Conservation (phyloP, 768 basidiomycete genomes). For the Tubosaeta brunneosetosa region DNA sequence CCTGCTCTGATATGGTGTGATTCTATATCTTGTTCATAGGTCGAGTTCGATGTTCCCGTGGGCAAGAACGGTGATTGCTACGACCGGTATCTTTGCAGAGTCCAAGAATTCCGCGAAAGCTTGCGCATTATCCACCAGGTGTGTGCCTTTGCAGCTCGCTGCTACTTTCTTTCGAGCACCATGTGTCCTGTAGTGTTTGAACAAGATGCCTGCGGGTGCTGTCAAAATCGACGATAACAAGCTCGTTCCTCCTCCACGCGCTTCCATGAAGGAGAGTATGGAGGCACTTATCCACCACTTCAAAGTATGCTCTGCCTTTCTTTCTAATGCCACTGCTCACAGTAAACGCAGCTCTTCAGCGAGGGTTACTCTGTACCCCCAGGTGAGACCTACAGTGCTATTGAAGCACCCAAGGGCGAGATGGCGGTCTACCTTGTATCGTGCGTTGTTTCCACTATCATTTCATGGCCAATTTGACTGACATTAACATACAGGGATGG, state of each 20-base stretch:
- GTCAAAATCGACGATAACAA: slow-evolving; percentile 98
- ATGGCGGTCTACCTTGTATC: slow-evolving; percentile 99
- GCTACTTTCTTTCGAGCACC: not conserved
- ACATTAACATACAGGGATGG: slow-evolving; percentile 59
- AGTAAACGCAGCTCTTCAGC: slow-evolving; percentile 69
- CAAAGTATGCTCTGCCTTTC: slow-evolving; percentile 51
- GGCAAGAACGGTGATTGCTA: slow-evolving; percentile 98
- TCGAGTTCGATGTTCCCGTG: slow-evolving; percentile 96
- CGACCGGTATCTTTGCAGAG: slow-evolving; percentile 94
- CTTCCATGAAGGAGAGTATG: slow-evolving; percentile 99
- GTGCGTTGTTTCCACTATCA: slow-evolving; percentile 37
- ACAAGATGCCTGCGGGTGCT: slow-evolving; percentile 93
- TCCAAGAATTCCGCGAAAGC: slow-evolving; percentile 97
- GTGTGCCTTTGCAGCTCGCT: slow-evolving; percentile 5
- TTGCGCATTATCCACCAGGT: slow-evolving; percentile 82
- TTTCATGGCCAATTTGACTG: not conserved
- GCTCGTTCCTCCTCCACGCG: slow-evolving; percentile 91
- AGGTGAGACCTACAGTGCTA: slow-evolving; percentile 93
- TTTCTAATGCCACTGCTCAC: not conserved
- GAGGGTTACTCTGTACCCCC: slow-evolving; percentile 97
- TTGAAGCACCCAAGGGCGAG: slow-evolving; percentile 98
- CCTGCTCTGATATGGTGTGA: not conserved
- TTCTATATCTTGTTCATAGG: slow-evolving; percentile 38
- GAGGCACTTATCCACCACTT: slow-evolving; percentile 98
- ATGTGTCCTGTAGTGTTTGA: slow-evolving; percentile 63